These are phyloP conservation scores for Aspergillus sp. DNA, from an alignment of 2,329 filamentous ascomycete species.

Conservation along the genomic window DNA sequence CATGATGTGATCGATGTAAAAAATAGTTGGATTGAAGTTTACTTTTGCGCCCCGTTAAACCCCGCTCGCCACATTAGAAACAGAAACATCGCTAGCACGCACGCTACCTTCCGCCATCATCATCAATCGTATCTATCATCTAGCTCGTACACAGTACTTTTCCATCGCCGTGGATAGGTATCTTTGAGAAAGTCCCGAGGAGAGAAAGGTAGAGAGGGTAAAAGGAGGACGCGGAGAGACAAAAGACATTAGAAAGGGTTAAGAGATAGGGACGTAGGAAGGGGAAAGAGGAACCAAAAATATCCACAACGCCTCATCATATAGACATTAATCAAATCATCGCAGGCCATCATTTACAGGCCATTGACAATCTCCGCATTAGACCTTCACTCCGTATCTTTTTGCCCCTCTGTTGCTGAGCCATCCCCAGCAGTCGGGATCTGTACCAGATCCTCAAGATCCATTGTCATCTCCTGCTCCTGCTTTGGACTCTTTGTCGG, in stretches of 20 bases:
- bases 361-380: neutral
- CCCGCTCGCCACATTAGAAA: too few species aligned
- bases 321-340: neutral
- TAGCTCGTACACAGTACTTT: too few species aligned
- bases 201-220: too few species aligned
- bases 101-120: too few species aligned
- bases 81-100: too few species aligned
- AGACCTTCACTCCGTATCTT: neutral
- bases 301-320: neutral
- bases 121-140: too few species aligned
- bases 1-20: too few species aligned
- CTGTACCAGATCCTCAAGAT: neutral
- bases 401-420: neutral
- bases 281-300: neutral
- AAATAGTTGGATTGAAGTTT: too few species aligned
- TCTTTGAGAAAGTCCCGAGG: too few species aligned
- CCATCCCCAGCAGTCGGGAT: neutral
- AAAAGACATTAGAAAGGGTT: neutral
- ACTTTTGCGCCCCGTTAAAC: too few species aligned
- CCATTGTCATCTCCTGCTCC: neutral
- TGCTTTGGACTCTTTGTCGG: neutral
- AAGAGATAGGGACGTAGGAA: neutral
- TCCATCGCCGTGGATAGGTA: too few species aligned
- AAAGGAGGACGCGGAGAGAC: too few species aligned
- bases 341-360: neutral